Evolutionary conservation across 331 rosid species (phyloP), one percentile per base, ranked within the genome.

Genomic region (Malus hybrid): DNA sequence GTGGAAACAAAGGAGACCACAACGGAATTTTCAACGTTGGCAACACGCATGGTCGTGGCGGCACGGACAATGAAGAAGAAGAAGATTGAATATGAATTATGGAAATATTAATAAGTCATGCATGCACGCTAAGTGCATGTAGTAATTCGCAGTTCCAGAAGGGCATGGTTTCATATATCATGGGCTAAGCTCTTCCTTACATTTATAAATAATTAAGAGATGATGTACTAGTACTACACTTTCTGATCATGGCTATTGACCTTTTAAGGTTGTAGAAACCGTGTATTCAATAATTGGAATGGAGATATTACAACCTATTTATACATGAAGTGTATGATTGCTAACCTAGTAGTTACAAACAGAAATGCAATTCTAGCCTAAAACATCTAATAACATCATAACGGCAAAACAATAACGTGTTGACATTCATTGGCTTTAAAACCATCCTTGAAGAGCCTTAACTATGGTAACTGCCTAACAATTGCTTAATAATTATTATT

Each of bases 1-100:
- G 73, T 32, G 73, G 73, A 24, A 69, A 69, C 73, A 69, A 46
- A 46, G 73, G 73, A 44, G 60, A 69, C 73, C 39, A 28, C 32
- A 28, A 48, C 9, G 61, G 61, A 69, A 15, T 69, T 48, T 69
- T 69, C 62, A 69, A 28, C 22, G 5, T 69, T 48, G 73, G 73
- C 73, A 69, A 27, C 73, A 69, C 6, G 61, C 55, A 46, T 27
- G 32, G 60, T 50, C 73, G 18, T 50, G 34, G 33, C 16, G 65
- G 31, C 18, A 22, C 14, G 2, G 32, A 48, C 39, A 7, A 8
- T 27, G 73, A 69, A 42, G 55, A 39, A 5, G 65, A 27, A 61
- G 19, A 61, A 59, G 65, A 22, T 12, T 24, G 65, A 11, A 39
- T 39, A 24, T 60, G 63, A 20, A 57, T 11, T 57, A n/a, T 20